phyloP scores from a whole-genome alignment of 73 alveolate genomes.

The Diophrys appendiculata region DNA sequence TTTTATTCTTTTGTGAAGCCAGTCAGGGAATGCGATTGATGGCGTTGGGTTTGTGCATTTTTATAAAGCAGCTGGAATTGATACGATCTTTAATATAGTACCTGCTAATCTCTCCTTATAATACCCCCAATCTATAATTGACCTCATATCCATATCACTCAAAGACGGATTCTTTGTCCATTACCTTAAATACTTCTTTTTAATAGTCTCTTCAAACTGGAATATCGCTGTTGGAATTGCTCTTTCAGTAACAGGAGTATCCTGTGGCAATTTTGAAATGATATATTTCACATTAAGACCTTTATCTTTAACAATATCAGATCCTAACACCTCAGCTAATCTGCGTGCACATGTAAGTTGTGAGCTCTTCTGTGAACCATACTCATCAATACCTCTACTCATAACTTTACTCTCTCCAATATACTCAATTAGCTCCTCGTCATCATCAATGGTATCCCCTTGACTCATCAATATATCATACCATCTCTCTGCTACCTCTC shows the following conservation, averaged over 20 bases:
- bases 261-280: conserved; percentile 95
- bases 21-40: conserved; percentile 73
- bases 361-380: conserved; percentile 91
- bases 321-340: conserved; percentile 96
- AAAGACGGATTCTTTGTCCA: conserved; percentile 95
- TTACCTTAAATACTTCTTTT: conserved; percentile 89
- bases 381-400: conserved; percentile 83
- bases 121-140: conserved; percentile 99
- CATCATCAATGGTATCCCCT: conserved; percentile 90
- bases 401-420: conserved; percentile 93
- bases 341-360: conserved; percentile 97
- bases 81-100: conserved; percentile 59
- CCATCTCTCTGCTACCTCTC: conserved; percentile 86
- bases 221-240: conserved; percentile 98
- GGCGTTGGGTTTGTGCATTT: conserved; percentile 79
- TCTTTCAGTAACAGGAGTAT: conserved; percentile 96
- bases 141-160: conserved; percentile 91
- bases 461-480: conserved; percentile 78
- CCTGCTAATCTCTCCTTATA: conserved; percentile 97
- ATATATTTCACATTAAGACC: conserved; percentile 95
- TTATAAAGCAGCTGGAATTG: conserved; percentile 84
- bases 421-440: conserved; percentile 88
- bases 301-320: conserved; percentile 90
- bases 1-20: conserved; percentile 77
- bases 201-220: conserved; percentile 83